phyloP scores from a whole-genome alignment of 169 alveolate genomes.

The Besnoitia besnoiti region DNA sequence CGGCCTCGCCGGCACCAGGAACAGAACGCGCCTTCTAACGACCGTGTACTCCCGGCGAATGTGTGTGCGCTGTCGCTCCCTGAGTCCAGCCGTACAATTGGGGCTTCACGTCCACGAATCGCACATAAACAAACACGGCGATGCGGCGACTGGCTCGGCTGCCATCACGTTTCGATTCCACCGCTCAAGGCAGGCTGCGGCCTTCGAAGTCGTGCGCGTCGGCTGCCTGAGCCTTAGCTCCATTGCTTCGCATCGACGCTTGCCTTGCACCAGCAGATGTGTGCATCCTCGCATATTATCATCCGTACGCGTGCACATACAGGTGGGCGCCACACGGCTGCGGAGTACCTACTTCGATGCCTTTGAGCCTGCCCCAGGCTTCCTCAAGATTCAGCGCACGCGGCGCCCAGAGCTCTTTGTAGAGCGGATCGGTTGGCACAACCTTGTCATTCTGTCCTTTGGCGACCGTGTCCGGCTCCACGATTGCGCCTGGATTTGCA shows the following conservation, averaged over 20 bases:
- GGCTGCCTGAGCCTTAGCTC: no score
- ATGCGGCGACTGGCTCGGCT: no score
- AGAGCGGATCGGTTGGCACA: neutral
- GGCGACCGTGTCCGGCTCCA: neutral
- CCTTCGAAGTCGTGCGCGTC: neutral
- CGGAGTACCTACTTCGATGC: neutral
- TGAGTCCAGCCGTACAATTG: no score
- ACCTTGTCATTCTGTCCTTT: neutral
- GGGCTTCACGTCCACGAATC: no score
- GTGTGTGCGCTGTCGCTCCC: no score
- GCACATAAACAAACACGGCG: no score
- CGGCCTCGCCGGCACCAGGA: neutral
- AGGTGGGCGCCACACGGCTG: neutral
- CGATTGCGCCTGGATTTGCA: constrained; percentile 2
- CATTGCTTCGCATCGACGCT: no score
- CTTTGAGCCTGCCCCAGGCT: neutral
- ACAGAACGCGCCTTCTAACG: neutral
- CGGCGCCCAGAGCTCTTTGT: neutral
- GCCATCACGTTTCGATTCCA: no score
- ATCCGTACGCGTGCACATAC: neutral
- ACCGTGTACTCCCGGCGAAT: no score
- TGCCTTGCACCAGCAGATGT: no score
- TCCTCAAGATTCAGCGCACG: neutral
- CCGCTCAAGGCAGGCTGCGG: neutral
- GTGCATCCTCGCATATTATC: no score